Base-by-base conservation (phyloP, 257 asterid genomes). In the Fraxinus pennsylvanica region DNA sequence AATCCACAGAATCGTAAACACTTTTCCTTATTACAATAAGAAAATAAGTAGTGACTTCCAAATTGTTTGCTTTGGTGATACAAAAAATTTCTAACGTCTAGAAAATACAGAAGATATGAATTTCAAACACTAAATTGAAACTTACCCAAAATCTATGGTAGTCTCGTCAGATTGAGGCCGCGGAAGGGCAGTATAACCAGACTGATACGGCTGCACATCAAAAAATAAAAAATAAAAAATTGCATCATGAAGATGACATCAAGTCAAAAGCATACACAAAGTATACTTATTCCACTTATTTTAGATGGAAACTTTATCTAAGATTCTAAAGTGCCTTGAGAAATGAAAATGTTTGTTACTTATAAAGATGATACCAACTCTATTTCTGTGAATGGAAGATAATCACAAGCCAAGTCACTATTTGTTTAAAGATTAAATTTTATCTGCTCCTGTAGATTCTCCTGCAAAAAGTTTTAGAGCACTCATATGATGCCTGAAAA, bases 121-220 rank as follows among this genome's bases (percentile, higher is more conserved):
- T 59, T 54, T 50, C 54, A 79, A 77, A 54, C 52, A 35, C 15
- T 1, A 74, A 78, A 73, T 76, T 43, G 74, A 81, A 39, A 8
- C 84, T 87, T 87, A 93, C 99, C 98, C 98, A 47, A 96, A 90
- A 88, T 93, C 99, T 52, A 96, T 90, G 70, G 88, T 77, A 54
- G 98, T 89, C 82, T 96, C 99, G 43, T 88, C 97, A 1, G 94
- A 79, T 74, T 86, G 92, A 69, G 96, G 91, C 12, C 92, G 90
- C 54, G 97, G 97, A 79, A 90, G 81, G 66, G 96, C 94, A 73
- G 93, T 93, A 84, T 96, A 96, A 78, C 96, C 97, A 84, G 97
- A 88, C 74, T 91, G 93, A 86, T 96, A 96, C 72, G 84, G 88
- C 99, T 96, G 91, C 88, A 87, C 7, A 76, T 63, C 76, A 1